Evolutionary conservation across 192 early-diverging fungal genomes (phyloP), one percentile per base, ranked within the genome.

Genomic region (Phycomyces nitens): DNA sequence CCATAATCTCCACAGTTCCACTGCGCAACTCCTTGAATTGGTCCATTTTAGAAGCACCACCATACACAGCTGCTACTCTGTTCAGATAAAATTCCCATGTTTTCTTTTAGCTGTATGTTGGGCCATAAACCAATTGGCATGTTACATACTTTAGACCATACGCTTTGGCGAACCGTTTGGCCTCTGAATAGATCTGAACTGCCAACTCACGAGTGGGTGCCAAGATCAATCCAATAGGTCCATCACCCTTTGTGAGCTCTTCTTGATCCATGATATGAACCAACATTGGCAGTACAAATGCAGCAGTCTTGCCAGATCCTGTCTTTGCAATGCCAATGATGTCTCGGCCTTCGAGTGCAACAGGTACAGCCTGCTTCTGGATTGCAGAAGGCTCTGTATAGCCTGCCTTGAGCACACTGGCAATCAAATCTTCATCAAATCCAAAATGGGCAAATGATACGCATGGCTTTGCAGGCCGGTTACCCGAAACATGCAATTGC

Each of bases 371-470:
- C 64, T 92, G 90, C 56, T 76, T 76, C 58, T 94, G 92, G 65
- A 94, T 92, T 0, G 83, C 84, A 49, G 90, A 87, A 11, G 92
- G 92, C 40, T 83, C 80, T 0, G 82, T 79, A 65, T 86, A 92
- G 9, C 87, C 89, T 21, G 77, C 77, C 49, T 84, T 82, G 9
- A 80, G 68, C 38, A 94, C 86, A 2, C 75, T 68, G 44, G 74
- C 69, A 61, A 91, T 68, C 9, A 94, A 74, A 9, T 74, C 72
- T 10, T 91, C 84, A 44, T 89, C 90, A 68, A 94, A 90, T 14
- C 86, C 87, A 71, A 94, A 92, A 69, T 94, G 92, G 1, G 86
- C 90, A 77, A 94, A 94, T 7, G 90, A 91, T 43, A 89, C 86
- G 64, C 89, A 89, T 0, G 92, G 90, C 27, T 86, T 87, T 6